Conservation (phyloP, 371 early-diverging fungal species). For the Mortierella sp. region DNA sequence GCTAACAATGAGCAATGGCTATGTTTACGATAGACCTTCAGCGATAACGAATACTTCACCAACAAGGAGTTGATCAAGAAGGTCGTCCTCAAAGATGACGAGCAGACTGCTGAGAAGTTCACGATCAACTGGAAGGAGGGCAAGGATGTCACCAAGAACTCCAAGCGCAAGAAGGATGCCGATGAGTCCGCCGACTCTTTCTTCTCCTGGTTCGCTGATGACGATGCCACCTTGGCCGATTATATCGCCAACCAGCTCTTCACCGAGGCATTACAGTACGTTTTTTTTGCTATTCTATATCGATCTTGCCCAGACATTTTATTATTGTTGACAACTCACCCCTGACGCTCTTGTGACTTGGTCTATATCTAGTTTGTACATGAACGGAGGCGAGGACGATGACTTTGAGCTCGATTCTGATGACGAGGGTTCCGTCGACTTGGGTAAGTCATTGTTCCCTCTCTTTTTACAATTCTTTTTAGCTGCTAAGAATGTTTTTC, state of each 20-base stretch:
- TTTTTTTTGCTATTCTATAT: not conserved
- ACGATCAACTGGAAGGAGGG: conserved; percentile 67
- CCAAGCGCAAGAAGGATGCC: conserved; percentile 64
- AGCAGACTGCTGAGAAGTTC: conserved; percentile 58
- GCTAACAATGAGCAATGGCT: conserved; percentile 4
- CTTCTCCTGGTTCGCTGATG: conserved; percentile 64
- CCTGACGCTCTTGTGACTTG: not conserved
- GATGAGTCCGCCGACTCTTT: conserved; percentile 61
- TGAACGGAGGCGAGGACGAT: conserved; percentile 30
- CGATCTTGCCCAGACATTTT: not conserved
- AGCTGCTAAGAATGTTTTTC: not conserved
- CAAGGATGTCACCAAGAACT: conserved; percentile 58
- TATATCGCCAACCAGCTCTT: conserved; percentile 51
- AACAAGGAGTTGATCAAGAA: conserved; percentile 70
- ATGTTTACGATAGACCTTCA: conserved; percentile 59
- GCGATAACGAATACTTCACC: conserved; percentile 68
- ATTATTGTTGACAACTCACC: not conserved
- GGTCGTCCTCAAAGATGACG: conserved; percentile 63
- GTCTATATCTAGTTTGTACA: not conserved
- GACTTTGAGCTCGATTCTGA: conserved; percentile 23
- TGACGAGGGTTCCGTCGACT: conserved; percentile 43
- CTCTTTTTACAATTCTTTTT: conserved; percentile 10
- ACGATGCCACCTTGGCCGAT: conserved; percentile 59
- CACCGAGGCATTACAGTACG: conserved; percentile 51
- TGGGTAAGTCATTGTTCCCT: conserved; percentile 24